Evolutionary conservation across 345 rosid species (phyloP), one percentile per base, ranked within the genome.

Genomic region (Anastatica hierochuntica): DNA sequence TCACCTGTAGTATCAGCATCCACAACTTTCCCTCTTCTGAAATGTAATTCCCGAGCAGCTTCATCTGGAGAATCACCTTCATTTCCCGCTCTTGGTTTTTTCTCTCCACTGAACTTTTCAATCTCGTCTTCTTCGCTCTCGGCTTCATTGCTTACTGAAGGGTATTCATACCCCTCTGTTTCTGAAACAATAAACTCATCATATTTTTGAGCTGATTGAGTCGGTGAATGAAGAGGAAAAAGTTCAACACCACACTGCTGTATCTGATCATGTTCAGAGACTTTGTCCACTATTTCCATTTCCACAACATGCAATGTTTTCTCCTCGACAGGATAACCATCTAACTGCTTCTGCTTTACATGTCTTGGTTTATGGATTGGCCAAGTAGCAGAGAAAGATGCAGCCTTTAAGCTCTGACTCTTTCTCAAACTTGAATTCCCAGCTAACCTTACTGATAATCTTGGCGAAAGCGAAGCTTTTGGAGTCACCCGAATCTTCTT

Each of bases 11-110:
- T 43, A 51, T 78, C 77, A 73, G 78, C 46, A 15, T 78, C 90
- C 58, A 81, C 52, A 46, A 78, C 70, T 66, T 66, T 85, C 38
- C 94, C 88, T 62, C 84, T 83, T 70, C 82, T 83, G 72, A 92
- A 75, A 4, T 10, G 67, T 59, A 92, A 63, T 57, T 83, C 80
- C 55, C 18, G 23, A 53, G 85, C 79, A 29, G 43, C 54, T 60
- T 67, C 72, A 7, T 66, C 80, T 47, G 63, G 57, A 26, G 82
- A 56, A 1, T 71, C 47, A 20, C 34, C 56, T 47, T 67, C 55
- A 10, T 58, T 60, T 60, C 68, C 54, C 13, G 18, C 56, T 67
- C 70, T 60, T 48, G 47, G 50, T 51, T 56, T 68, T 31, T 54
- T 60, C 55, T 62, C 70, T 20, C 58, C 75, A 27, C 55, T 76